Base-by-base conservation (phyloP, 257 asterid species). In the Solanum medicagineum region DNA sequence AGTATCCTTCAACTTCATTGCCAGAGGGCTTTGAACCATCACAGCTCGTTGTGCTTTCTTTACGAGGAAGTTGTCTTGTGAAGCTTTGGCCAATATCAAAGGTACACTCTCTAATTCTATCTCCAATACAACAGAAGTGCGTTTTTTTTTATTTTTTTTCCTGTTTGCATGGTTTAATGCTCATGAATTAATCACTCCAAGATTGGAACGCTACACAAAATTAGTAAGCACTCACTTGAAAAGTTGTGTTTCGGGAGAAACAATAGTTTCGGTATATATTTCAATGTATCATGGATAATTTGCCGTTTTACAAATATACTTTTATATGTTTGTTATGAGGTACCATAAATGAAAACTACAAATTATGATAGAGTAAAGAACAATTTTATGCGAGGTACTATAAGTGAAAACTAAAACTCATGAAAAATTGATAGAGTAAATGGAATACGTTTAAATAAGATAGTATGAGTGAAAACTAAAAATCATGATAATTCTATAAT, bases 61-160 rank as follows among this genome's bases (percentile, higher is more conserved):
- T 83, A 16, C 0, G 0, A 1, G 0, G 0, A 5, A 49, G 66
- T 66, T 0, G 20, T 1, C 70, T 74, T 47, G 60, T 47, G 0
- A 44, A 81, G 19, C 66, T 81, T 81, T 81, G n/a, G 14, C 19
- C 54, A 40, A 56, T 81, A 55, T 10, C 70, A 54, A 55, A 54
- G 84, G 84, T 81, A 55, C 0, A 12, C 4, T 15, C 26, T 5
- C 19, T 10, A 22, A 4, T 47, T 65, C 11, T 47, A 6, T 49
- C 62, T 51, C 45, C 20, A 47, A 8, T 32, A 16, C 74, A 66
- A 14, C 74, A 14, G 15, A 66, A 29, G 8, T 66, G 6, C 7
- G 29, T 26, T 26, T 26, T 26, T 26, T 26, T 26, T 26, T n/a
- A 1, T 26, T 26, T 8, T 29, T 7, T 8, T 17, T 17, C 15